These are phyloP conservation scores for Blastosporella zonata DNA, from an alignment of 1,284 basidiomycete species.

Conservation along the genomic window DNA sequence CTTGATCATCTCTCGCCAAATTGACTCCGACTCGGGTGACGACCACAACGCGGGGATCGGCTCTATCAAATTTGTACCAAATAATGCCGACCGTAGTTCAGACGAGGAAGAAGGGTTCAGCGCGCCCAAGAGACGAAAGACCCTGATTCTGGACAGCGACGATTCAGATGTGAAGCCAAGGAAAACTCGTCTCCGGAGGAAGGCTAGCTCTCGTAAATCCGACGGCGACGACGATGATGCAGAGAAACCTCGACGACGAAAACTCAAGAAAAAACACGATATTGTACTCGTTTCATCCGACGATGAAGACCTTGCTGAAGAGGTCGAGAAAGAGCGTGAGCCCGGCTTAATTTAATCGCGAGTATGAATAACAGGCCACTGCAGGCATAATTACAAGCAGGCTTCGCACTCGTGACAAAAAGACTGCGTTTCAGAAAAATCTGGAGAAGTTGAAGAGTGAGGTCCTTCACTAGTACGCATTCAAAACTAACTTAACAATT, in stretches of 20 bases:
- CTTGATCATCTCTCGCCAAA: conserved; percentile 16
- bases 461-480: conserved; percentile 2
- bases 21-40: conserved; percentile 15
- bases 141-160: conserved; percentile 16
- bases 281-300: conserved; percentile 41
- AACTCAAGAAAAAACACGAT: conserved; percentile 42
- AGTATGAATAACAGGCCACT: background rate
- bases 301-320: conserved; percentile 50
- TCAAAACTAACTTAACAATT: background rate
- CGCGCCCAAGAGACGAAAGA: conserved; percentile 28
- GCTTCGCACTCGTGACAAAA: conserved; percentile 58
- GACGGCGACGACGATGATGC: conserved; percentile 28
- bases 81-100: conserved; percentile 9
- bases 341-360: background rate
- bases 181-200: conserved; percentile 21
- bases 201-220: conserved; percentile 24
- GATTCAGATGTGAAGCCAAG: conserved; percentile 15
- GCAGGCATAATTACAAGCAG: conserved; percentile 63
- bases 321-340: conserved; percentile 54
- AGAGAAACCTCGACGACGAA: conserved; percentile 35
- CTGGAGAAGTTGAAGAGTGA: conserved; percentile 63
- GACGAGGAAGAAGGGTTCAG: conserved; percentile 31
- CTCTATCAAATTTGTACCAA: conserved; percentile 47
- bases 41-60: conserved; percentile 42
- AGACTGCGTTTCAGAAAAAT: conserved; percentile 58